Evolutionary conservation across 139 green algal genomes (phyloP).

Genomic region (Pleodorina starrii): DNA sequence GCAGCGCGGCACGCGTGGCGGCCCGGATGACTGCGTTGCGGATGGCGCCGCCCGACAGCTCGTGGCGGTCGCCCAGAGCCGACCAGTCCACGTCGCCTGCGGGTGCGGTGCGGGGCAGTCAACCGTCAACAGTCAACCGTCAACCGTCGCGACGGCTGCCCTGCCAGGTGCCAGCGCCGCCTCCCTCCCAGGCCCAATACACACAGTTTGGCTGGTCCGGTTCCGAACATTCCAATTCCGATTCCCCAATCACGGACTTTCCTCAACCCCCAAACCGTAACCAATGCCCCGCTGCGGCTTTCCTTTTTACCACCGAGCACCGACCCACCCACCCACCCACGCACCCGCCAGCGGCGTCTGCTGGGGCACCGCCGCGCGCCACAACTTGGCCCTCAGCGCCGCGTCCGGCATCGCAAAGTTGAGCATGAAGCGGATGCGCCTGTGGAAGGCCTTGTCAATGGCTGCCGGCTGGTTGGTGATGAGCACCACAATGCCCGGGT

Average conservation of each 20-base stretch:
- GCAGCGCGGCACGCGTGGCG: constrained; percentile 31
- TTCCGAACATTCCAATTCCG: too few species aligned
- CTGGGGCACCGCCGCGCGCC: constrained; percentile 20
- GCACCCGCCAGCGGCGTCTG: constrained; percentile 38
- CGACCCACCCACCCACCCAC: too few species aligned
- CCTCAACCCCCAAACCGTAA: too few species aligned
- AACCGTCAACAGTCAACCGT: too few species aligned
- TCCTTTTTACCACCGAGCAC: too few species aligned
- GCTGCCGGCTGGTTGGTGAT: constrained; percentile 34
- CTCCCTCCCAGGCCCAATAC: too few species aligned
- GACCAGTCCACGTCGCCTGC: constrained; percentile 29
- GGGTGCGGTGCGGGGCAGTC: too few species aligned
- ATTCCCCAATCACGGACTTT: too few species aligned
- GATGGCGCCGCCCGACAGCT: constrained; percentile 26
- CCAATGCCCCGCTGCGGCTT: too few species aligned
- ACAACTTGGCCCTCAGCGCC: constrained; percentile 1
- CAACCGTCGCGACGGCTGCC: too few species aligned
- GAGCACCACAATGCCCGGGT: constrained; percentile 39
- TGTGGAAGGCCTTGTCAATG: constrained; percentile 33
- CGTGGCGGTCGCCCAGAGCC: not conserved
- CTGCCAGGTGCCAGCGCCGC: too few species aligned
- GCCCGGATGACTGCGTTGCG: constrained; percentile 35
- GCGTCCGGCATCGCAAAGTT: constrained; percentile 27
- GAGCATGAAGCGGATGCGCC: constrained; percentile 40
- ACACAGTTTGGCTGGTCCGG: too few species aligned